Evolutionary conservation across 2,329 filamentous ascomycete species (phyloP), one percentile per base, ranked within the genome.

Genomic region (Colletotrichum lini): DNA sequence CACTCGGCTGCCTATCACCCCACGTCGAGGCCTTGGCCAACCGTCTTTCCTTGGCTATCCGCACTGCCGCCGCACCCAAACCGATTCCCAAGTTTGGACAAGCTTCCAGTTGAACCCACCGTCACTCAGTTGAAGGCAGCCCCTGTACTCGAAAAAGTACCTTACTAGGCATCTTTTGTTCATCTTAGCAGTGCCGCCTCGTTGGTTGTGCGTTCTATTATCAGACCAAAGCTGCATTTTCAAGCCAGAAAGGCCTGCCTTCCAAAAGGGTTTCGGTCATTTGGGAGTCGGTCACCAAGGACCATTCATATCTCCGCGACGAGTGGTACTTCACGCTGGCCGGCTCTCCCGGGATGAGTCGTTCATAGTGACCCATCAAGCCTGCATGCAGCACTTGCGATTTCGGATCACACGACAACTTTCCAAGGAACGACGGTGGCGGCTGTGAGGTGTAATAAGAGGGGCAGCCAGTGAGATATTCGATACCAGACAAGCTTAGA

Each of bases 141-240:
- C 18, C 26, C 40, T 50, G 40, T 63, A 58, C 58, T 59, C 65
- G 53, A 47, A 13, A 53, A 65, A 68, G 47, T 65, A 68, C 64
- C 30, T 59, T 53, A 69, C 54, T 30, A 38, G 35, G 8, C 35
- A 45, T 59, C 45, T 21, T 45, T n/a, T 18, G 15, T 50, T 52
- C 13, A 58, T 59, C 18, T 18, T 21, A 30, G 7, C 42, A 21
- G n/a, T 42, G 15, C 8, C 44, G 64, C 52, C 40, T 67, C 16
- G 3, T 30, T 15, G 38, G 3, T 30, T 15, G 38, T 40, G 3
- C 44, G n/a, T 38, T 40, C 52, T 60, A 15, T 58, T 16, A 60
- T 40, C 44, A 44, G 40, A 12, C 12, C n/a, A 23, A 40, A 64
- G 13, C 42, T 49, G 13, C 10, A 9, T 38, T n/a, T 30, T 21